phyloP scores from a whole-genome alignment of 768 basidiomycete genomes.

The Paxillus rubicundulus region DNA sequence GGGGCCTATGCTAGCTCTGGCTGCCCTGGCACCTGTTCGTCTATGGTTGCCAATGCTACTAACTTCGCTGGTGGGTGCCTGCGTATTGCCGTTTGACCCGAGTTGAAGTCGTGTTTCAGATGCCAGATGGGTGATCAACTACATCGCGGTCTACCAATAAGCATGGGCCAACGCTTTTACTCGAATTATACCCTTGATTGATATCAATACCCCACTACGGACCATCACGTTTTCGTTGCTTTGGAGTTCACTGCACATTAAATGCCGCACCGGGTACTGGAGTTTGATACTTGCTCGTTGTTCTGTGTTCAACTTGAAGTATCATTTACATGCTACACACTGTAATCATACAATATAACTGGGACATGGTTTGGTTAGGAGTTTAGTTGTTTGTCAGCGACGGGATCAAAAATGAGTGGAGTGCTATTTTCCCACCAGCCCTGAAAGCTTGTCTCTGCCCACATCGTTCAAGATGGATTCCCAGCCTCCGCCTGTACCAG shows the following conservation, averaged over 20 bases:
- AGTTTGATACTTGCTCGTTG: neutral
- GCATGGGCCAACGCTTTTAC: neutral
- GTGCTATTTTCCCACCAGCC: slow-evolving; percentile 29
- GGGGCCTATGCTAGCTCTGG: slow-evolving; percentile 18
- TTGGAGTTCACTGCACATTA: neutral
- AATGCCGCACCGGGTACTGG: slow-evolving; percentile 1
- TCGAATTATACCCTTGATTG: neutral
- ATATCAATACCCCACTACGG: neutral
- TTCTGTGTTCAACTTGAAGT: slow-evolving; percentile 10
- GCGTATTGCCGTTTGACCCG: no score
- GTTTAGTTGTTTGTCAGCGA: neutral
- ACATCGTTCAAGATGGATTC: slow-evolving; percentile 33
- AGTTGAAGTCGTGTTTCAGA: slow-evolving; percentile 32
- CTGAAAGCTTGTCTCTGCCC: slow-evolving; percentile 28
- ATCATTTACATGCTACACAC: neutral
- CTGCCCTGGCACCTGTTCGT: slow-evolving; percentile 43
- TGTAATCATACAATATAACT: neutral
- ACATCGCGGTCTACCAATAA: slow-evolving; percentile 50
- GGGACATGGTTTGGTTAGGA: neutral
- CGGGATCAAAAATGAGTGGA: slow-evolving; percentile 9
- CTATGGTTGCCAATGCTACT: slow-evolving; percentile 50
- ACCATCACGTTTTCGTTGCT: neutral
- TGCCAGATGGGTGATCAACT: slow-evolving; percentile 57
- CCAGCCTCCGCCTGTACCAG: slow-evolving; percentile 33
- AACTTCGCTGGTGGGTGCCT: slow-evolving; percentile 49